Conservation (phyloP, 768 basidiomycete genomes). For the Amanita muscaria region DNA sequence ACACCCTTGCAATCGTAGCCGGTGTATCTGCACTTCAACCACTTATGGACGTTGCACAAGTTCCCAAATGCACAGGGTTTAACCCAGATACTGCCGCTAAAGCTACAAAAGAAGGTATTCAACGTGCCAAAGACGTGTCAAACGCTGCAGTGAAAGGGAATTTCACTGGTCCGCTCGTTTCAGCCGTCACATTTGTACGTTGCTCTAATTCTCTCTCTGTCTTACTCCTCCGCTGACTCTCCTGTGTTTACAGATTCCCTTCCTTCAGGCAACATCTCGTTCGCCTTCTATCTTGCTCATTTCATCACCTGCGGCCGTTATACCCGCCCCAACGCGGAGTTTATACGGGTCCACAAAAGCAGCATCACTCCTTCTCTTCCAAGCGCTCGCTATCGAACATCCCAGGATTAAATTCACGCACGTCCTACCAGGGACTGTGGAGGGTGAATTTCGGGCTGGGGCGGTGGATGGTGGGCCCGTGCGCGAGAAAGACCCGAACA, state of each 20-base stretch:
- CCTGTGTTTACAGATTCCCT: slow-evolving; percentile 50
- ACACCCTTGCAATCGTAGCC: slow-evolving; percentile 75
- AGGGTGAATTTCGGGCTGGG: slow-evolving; percentile 71
- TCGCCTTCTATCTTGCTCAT: slow-evolving; percentile 72
- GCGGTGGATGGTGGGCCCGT: slow-evolving; percentile 55
- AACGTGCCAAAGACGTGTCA: slow-evolving; percentile 48
- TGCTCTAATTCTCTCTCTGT: not conserved
- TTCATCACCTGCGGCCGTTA: slow-evolving; percentile 68
- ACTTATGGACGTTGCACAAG: slow-evolving; percentile 61
- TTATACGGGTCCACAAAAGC: slow-evolving; percentile 82
- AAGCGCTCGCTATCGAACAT: slow-evolving; percentile 74
- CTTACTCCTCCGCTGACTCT: not conserved
- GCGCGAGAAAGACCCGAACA: slow-evolving; percentile 45
- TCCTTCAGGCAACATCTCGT: slow-evolving; percentile 53
- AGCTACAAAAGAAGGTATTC: slow-evolving; percentile 46
- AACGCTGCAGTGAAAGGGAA: slow-evolving; percentile 52
- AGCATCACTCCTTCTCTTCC: slow-evolving; percentile 69
- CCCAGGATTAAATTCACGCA: slow-evolving; percentile 55
- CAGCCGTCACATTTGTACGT: slow-evolving; percentile 66
- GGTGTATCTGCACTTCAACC: slow-evolving; percentile 80
- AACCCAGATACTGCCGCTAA: slow-evolving; percentile 25
- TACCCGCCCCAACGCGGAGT: slow-evolving; percentile 80
- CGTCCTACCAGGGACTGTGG: slow-evolving; percentile 61
- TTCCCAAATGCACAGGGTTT: slow-evolving; percentile 19
- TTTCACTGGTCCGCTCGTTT: slow-evolving; percentile 59